phyloP scores from a whole-genome alignment of 495 filamentous ascomycete species.

The Astrothelium macrocarpum region DNA sequence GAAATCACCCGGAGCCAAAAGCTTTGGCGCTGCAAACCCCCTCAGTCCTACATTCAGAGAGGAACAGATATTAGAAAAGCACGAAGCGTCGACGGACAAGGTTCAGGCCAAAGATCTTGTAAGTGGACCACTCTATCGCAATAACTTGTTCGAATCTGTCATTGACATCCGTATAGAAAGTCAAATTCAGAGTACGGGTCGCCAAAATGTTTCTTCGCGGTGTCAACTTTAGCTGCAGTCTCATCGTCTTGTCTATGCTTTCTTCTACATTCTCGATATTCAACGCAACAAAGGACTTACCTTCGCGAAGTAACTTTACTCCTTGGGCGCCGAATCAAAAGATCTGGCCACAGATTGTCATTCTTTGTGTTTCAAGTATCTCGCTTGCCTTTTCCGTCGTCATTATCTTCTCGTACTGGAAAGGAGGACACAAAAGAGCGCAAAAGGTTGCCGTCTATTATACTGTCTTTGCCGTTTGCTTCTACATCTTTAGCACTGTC shows the following conservation, averaged over 20 bases:
- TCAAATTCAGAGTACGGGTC: conserved; percentile 84
- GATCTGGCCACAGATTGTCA: conserved; percentile 80
- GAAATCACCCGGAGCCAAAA: conserved; percentile 69
- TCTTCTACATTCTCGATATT: conserved; percentile 80
- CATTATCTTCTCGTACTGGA: conserved; percentile 80
- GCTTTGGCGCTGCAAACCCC: conserved; percentile 43
- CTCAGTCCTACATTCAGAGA: conserved; percentile 84
- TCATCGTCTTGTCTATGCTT: conserved; percentile 86
- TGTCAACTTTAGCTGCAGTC: conserved; percentile 91
- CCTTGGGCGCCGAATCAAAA: conserved; percentile 73
- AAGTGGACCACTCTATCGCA: conserved; percentile 30
- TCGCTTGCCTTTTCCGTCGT: conserved; percentile 69
- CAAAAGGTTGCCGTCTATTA: conserved; percentile 93
- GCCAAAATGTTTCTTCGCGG: conserved; percentile 89
- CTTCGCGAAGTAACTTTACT: conserved; percentile 66
- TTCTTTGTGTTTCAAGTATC: conserved; percentile 65
- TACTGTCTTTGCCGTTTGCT: conserved; percentile 78
- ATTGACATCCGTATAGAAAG: conserved; percentile 53
- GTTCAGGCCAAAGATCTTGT: conserved; percentile 79
- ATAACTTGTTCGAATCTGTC: not conserved
- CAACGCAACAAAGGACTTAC: conserved; percentile 63
- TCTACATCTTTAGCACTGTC: conserved; percentile 87
- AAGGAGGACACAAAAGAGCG: conserved; percentile 77
- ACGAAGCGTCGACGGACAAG: conserved; percentile 67
- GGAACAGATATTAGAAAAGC: conserved; percentile 72